Evolutionary conservation across 2,329 filamentous ascomycete species (phyloP).

Genomic region (Aspergillus costaricaensis): DNA sequence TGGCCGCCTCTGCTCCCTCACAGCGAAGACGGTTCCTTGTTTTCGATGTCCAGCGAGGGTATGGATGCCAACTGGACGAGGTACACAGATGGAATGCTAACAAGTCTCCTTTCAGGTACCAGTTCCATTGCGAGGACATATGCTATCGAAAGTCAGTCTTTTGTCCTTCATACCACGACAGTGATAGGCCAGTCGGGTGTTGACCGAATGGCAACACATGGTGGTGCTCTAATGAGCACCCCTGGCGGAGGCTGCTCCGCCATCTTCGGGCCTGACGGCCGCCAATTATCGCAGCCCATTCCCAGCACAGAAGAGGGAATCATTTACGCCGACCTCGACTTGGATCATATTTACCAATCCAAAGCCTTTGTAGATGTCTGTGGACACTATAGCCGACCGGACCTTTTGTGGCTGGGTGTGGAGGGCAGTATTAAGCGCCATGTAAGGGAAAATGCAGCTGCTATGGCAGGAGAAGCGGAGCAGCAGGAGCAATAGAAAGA

Average conservation of each 20-base stretch:
- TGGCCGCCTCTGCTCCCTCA: constrained; percentile 46
- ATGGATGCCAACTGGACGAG: not conserved
- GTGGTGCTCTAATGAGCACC: constrained; percentile 42
- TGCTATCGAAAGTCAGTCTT: constrained; percentile 58
- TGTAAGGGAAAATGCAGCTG: not conserved
- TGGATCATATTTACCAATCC: constrained; percentile 43
- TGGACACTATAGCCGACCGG: constrained; percentile 14
- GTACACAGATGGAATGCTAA: not conserved
- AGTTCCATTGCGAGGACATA: constrained; percentile 54
- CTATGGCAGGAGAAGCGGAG: not conserved
- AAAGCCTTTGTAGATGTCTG: constrained; percentile 9
- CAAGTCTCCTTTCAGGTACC: constrained; percentile 26
- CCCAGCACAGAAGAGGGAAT: constrained; percentile 47
- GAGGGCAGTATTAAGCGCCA: not conserved
- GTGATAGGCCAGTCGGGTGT: constrained; percentile 52
- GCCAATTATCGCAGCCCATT: constrained; percentile 44
- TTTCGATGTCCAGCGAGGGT: constrained; percentile 37
- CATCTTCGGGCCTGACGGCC: constrained; percentile 55
- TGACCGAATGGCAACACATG: constrained; percentile 43
- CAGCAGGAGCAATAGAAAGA: not conserved
- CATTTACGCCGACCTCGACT: constrained; percentile 52
- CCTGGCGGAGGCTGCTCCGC: constrained; percentile 50
- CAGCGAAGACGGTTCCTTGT: constrained; percentile 24
- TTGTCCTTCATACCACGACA: constrained; percentile 56
- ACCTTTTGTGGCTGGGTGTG: constrained; percentile 11